Base-by-base conservation (phyloP, 1,284 basidiomycete species). In the Lentinula novae-zelandiae region DNA sequence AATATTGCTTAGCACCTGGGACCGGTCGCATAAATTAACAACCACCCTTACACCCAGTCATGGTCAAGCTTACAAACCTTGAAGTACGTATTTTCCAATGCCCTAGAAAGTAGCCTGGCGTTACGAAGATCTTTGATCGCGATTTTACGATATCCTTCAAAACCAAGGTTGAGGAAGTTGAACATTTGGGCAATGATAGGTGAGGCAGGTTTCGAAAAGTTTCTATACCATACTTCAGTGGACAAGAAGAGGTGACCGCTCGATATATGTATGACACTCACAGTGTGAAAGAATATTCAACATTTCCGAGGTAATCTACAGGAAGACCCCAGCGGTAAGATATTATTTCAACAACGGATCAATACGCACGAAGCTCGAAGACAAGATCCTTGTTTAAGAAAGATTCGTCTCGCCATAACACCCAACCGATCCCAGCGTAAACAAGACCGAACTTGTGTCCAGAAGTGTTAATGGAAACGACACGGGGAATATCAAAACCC, bases 171-270 rank as follows among this genome's bases (percentile, higher is more conserved):
- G 57, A 87, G 70, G 74, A 86, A 84, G 69, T 87, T 89, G 78
- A 84, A 91, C 81, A 88, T 85, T 70, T 89, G 87, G 0, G 79
- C 83, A 40, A 90, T 76, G 65, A 90, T 82, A 39, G 87, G 84
- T 50, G 83, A 75, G 31, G 84, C 82, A 0, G 84, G 86, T 39
- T 87, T 81, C 17, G 83, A 86, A 69, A 90, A 91, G 75, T 90
- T 75, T 36, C 74, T 76, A 51, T n/a, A 20, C 31, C 2, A 20
- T 83, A 64, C 81, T 74, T 27, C 5, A 55, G 36, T 40, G 46
- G 80, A 79, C 48, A 57, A 27, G 46, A 44, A 22, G 42, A 12
- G 7, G 17, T 40, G 59, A 9, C 60, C 51, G 48, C 3, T 27
- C 3, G 27, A 27, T 27, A 27, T 42, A 9, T 5, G 36, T n/a